Evolutionary conservation across 257 asterid species (phyloP).

Genomic region (Penstemon barbatus): DNA sequence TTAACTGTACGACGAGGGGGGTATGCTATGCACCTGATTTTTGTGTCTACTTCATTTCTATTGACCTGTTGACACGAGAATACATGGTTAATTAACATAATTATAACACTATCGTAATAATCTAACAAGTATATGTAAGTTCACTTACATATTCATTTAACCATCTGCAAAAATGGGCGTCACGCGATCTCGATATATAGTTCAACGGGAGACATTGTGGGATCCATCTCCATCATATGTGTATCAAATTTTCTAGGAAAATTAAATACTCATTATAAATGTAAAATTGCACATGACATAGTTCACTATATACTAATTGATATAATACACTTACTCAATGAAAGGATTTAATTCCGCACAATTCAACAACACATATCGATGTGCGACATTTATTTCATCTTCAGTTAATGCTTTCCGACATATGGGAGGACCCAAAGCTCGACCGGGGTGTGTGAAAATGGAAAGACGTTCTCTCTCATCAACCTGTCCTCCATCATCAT

Average conservation of each 20-base stretch:
- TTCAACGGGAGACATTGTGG: not conserved
- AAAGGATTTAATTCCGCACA: not conserved
- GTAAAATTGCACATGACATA: not conserved
- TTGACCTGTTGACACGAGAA: not conserved
- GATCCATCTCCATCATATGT: not conserved
- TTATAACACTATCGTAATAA: not conserved
- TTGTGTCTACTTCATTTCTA: not conserved
- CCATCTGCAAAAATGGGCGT: not conserved
- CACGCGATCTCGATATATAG: not conserved
- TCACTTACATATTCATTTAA: not conserved
- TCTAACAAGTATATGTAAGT: not conserved
- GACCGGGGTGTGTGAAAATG: too few species aligned
- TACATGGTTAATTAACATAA: not conserved
- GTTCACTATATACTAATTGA: not conserved
- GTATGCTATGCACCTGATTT: not conserved
- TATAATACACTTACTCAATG: not conserved
- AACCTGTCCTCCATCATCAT: too few species aligned
- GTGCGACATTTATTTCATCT: too few species aligned
- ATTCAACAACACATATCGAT: not conserved
- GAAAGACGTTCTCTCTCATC: too few species aligned
- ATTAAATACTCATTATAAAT: not conserved
- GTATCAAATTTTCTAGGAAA: not conserved
- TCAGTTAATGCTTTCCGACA: too few species aligned
- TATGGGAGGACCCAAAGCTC: too few species aligned
- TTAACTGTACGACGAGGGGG: not conserved